Evolutionary conservation across 1,284 basidiomycete genomes (phyloP).

Genomic region (Leccinum subrobustum): DNA sequence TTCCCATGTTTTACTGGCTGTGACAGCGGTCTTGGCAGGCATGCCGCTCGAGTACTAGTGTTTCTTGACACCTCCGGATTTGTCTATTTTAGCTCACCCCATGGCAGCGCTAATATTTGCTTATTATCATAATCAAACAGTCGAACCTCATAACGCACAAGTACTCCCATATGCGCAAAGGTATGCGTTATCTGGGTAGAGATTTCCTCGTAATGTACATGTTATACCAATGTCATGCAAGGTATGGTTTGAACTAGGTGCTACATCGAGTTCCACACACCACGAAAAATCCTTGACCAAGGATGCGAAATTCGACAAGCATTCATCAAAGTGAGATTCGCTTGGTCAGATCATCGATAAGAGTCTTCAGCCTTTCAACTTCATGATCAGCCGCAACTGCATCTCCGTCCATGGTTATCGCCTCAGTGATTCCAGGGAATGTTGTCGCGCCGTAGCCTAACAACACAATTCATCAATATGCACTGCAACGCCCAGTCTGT

Average conservation of each 20-base stretch:
- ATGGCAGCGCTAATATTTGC: no score
- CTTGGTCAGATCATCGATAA: slow-evolving; percentile 43
- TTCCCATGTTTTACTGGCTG: slow-evolving; percentile 12
- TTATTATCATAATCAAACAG: no score
- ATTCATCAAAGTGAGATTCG: slow-evolving; percentile 23
- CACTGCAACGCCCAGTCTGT: slow-evolving; percentile 7
- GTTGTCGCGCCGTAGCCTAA: slow-evolving; percentile 63
- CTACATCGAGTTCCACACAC: no score
- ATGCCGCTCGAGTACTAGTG: no score
- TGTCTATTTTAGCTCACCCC: no score
- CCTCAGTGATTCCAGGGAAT: slow-evolving; percentile 62
- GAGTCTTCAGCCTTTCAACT: slow-evolving; percentile 42
- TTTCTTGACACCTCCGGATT: no score
- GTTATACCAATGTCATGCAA: no score
- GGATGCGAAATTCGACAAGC: background rate
- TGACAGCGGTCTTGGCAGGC: slow-evolving; percentile 2
- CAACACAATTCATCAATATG: slow-evolving; percentile 9
- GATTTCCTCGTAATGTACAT: no score
- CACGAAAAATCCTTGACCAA: background rate
- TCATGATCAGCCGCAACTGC: slow-evolving; percentile 45
- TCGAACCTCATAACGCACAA: no score
- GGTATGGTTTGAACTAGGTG: no score
- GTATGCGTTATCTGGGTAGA: no score
- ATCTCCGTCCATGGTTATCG: slow-evolving; percentile 51
- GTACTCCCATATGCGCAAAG: no score